phyloP scores from a whole-genome alignment of 2,329 filamentous ascomycete species.

The Leptosphaerulina australis region DNA sequence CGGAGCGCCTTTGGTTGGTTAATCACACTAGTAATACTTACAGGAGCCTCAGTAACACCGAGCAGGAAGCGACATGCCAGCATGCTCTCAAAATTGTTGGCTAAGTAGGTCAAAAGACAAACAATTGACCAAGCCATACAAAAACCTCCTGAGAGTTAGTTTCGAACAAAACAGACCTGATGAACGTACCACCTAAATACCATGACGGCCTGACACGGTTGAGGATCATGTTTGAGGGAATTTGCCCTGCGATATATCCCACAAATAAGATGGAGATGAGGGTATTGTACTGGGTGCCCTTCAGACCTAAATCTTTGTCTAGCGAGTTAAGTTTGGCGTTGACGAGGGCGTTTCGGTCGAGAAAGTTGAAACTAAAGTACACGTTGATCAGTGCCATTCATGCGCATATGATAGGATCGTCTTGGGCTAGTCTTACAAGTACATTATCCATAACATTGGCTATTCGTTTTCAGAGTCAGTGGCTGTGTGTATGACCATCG shows the following conservation, averaged over 20 bases:
- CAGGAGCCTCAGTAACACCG: constrained; percentile 34
- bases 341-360: constrained; percentile 69
- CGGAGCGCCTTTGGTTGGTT: background rate
- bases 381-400: background rate
- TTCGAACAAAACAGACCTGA: too few species aligned
- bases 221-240: constrained; percentile 55
- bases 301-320: constrained; percentile 57
- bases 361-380: constrained; percentile 32
- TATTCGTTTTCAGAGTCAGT: constrained; percentile 9
- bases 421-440: constrained; percentile 41
- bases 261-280: constrained; percentile 54
- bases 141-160: constrained; percentile 20
- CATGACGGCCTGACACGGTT: constrained; percentile 38
- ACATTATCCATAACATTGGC: constrained; percentile 54
- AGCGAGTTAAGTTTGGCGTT: constrained; percentile 68
- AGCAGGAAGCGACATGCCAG: constrained; percentile 40
- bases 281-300: constrained; percentile 25
- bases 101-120: constrained; percentile 40
- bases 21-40: background rate
- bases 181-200: constrained; percentile 14
- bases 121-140: constrained; percentile 48
- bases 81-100: constrained; percentile 41
- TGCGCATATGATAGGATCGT: too few species aligned
- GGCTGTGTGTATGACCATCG: background rate
- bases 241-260: constrained; percentile 45